A percentile compares a stretch with the other conserved stretches of the same genome.
These are phyloP conservation scores for Kokia cookei DNA, from an alignment of 441 rosid species.

Conservation along the genomic window DNA sequence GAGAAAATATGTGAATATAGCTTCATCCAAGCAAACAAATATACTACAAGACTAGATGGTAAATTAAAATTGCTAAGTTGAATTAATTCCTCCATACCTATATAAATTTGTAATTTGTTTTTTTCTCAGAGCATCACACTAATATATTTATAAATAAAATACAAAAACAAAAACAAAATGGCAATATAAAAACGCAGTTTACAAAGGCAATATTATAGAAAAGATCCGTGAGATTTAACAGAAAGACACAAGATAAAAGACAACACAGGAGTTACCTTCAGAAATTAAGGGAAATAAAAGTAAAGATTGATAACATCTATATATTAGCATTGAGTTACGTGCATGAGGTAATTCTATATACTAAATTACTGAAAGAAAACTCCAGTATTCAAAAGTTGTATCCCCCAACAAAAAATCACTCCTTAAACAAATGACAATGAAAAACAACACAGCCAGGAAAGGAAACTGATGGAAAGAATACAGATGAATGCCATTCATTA, in stretches of 20 bases:
- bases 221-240: background rate
- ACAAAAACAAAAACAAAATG: background rate
- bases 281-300: background rate
- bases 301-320: background rate
- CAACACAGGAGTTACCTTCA: background rate
- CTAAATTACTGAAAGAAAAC: background rate
- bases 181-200: background rate
- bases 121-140: background rate
- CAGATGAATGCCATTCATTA: background rate
- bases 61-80: background rate
- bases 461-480: background rate
- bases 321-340: background rate
- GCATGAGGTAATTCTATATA: background rate
- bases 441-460: background rate
- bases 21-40: background rate
- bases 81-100: background rate
- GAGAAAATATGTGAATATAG: background rate
- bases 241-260: background rate
- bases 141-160: background rate
- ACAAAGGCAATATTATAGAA: background rate
- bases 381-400: background rate
- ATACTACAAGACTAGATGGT: background rate
- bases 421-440: background rate
- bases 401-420: background rate
- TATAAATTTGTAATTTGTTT: background rate